phyloP scores from a whole-genome alignment of 768 basidiomycete species.

The Lactarius akahatsu region DNA sequence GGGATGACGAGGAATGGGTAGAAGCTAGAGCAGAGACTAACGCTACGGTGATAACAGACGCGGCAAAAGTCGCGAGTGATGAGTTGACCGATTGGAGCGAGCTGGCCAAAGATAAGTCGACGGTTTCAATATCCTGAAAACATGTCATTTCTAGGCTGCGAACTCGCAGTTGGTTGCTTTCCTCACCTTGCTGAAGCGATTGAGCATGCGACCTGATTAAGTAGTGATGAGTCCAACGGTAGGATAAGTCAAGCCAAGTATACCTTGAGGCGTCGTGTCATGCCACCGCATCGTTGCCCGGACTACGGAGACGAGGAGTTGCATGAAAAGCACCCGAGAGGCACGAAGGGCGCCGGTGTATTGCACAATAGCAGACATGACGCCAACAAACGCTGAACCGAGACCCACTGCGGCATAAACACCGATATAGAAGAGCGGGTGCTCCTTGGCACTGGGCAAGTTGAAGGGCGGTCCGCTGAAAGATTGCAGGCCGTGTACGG shows the following conservation, averaged over 20 bases:
- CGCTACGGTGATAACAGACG: constrained; percentile 71
- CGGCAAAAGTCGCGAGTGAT: constrained; percentile 73
- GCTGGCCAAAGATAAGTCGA: constrained; percentile 68
- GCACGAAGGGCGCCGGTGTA: constrained; percentile 55
- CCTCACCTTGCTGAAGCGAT: constrained; percentile 71
- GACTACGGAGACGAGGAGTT: constrained; percentile 66
- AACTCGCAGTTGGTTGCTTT: neutral
- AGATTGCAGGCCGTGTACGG: constrained; percentile 24
- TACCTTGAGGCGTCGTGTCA: constrained; percentile 79
- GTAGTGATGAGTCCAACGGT: constrained; percentile 6
- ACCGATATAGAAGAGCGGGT: constrained; percentile 71
- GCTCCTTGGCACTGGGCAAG: constrained; percentile 51
- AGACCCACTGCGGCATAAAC: constrained; percentile 65
- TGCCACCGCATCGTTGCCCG: constrained; percentile 84
- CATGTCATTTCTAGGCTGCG: neutral
- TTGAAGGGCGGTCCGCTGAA: constrained; percentile 2
- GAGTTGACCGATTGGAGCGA: constrained; percentile 76
- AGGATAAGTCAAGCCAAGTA: constrained; percentile 10
- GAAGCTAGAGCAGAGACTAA: constrained; percentile 37
- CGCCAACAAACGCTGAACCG: constrained; percentile 45
- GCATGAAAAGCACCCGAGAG: constrained; percentile 42
- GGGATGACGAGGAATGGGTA: constrained; percentile 28
- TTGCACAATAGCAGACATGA: constrained; percentile 51
- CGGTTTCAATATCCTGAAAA: constrained; percentile 74
- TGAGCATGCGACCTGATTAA: constrained; percentile 70